Evolutionary conservation across 78 protist genomes (phyloP).

Genomic region (Guillardia theta): DNA sequence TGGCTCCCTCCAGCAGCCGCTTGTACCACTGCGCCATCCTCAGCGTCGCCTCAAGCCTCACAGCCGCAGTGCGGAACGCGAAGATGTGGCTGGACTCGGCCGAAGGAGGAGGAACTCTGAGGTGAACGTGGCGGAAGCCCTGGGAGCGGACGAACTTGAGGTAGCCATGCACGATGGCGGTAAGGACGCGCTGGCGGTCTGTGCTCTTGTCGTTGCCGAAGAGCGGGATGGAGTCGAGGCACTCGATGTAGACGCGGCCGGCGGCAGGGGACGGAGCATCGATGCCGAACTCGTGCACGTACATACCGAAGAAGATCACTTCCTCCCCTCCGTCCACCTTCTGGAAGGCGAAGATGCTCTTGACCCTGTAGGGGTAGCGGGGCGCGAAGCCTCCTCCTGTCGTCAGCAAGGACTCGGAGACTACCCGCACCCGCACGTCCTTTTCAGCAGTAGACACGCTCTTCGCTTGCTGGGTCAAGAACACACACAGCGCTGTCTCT

Average conservation of each 20-base stretch:
- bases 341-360: conserved; percentile 8
- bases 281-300: conserved; percentile 17
- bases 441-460: background rate
- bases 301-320: background rate
- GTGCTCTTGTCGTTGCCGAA: background rate
- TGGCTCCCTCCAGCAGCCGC: conserved; percentile 7
- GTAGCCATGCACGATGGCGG: background rate
- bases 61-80: background rate
- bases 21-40: conserved; percentile 31
- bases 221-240: conserved; percentile 33
- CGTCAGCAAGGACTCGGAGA: background rate
- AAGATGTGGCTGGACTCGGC: conserved; percentile 10
- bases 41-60: conserved; percentile 7
- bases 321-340: background rate
- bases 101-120: background rate
- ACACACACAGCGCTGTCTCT: background rate
- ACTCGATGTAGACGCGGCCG: background rate
- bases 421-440: background rate
- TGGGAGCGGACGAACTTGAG: background rate
- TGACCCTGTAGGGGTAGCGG: background rate
- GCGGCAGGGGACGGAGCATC: background rate
- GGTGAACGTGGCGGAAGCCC: conserved; percentile 8
- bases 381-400: background rate
- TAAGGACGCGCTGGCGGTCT: background rate
- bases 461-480: background rate